Base-by-base conservation (phyloP, 116 monocot genomes). In the Iris pallida region DNA sequence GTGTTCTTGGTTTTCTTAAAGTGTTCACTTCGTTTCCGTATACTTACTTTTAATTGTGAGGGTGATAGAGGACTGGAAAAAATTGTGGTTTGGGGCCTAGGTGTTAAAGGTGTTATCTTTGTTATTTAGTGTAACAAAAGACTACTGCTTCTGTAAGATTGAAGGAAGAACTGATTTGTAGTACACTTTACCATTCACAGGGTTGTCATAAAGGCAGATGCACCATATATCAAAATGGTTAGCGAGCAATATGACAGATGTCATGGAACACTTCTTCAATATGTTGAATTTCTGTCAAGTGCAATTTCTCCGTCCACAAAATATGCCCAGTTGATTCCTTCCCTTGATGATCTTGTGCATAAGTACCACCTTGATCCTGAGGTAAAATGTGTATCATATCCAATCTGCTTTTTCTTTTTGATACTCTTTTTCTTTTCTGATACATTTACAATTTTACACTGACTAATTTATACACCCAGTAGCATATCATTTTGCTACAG, bases 231-330 rank as follows among this genome's bases (percentile, higher is more conserved):
- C 75, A 97, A 97, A 75, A 83, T 92, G 92, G 90, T 97, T 49
- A 92, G 97, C 59, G 97, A 97, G 77, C 92, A 97, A 74, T 97
- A 87, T 76, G 97, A 97, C 71, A 85, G 97, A 68, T 92, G 92
- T 16, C 97, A 97, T 72, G 97, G 87, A 44, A 82, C 80, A 60
- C 90, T 97, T 75, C 85, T 97, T 76, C 97, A 97, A 67, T 97
- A 92, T 70, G 87, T 90, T 15, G 97, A 97, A 46, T 97, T 97
- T 82, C 97, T 97, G 49, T 80, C 55, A 47, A 87, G 77, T 76
- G 84, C 97, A 12, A 40, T 97, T 58, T 75, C 75, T 71, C 97
- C 96, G 52, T 53, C 75, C 56, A 56, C 72, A 53, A 47, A 65
- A 6, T 97, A 92, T 80, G 92, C 87, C 30, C 87, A 92, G 54